These are phyloP conservation scores for Millerozyma acaciae DNA, from an alignment of 805 yeast species.

Conservation along the genomic window DNA sequence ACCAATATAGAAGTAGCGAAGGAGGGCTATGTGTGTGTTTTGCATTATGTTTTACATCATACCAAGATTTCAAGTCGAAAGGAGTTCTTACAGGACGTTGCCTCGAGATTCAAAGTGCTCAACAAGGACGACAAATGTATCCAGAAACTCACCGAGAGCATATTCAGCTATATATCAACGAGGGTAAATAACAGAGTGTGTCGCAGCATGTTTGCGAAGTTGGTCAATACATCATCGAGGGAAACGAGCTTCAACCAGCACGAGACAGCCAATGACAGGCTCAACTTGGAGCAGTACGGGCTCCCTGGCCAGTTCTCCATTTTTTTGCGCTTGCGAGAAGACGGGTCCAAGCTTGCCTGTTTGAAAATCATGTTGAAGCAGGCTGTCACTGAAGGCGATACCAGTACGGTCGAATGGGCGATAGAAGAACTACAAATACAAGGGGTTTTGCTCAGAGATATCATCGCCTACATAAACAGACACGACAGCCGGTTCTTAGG, in stretches of 20 bases:
- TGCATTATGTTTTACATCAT: conserved; percentile 9
- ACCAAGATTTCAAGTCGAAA: conserved; percentile 2
- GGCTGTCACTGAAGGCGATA: conserved; percentile 23
- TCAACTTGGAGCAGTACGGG: conserved; percentile 15
- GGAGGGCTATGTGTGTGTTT: conserved; percentile 21
- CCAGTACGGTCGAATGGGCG: conserved; percentile 23
- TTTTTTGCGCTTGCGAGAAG: conserved; percentile 13
- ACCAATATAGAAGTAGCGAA: conserved; percentile 20
- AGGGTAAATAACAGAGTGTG: conserved; percentile 17
- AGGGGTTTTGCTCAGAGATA: conserved; percentile 22
- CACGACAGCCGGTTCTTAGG: conserved; percentile 4
- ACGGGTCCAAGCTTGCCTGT: conserved; percentile 14
- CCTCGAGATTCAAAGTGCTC: conserved; percentile 9
- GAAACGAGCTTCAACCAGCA: no score
- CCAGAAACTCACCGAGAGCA: conserved; percentile 13
- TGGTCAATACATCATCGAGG: no score
- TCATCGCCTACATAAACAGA: conserved; percentile 4
- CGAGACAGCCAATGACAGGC: neutral
- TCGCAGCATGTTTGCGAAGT: conserved; percentile 3
- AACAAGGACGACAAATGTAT: conserved; percentile 12
- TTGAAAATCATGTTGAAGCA: conserved; percentile 18
- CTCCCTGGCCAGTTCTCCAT: conserved; percentile 16
- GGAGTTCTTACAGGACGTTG: conserved; percentile 10
- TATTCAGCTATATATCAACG: conserved; percentile 16
- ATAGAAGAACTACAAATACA: conserved; percentile 25